Evolutionary conservation across 2,329 filamentous ascomycete species (phyloP).

Genomic region (Sporothrix humicola): DNA sequence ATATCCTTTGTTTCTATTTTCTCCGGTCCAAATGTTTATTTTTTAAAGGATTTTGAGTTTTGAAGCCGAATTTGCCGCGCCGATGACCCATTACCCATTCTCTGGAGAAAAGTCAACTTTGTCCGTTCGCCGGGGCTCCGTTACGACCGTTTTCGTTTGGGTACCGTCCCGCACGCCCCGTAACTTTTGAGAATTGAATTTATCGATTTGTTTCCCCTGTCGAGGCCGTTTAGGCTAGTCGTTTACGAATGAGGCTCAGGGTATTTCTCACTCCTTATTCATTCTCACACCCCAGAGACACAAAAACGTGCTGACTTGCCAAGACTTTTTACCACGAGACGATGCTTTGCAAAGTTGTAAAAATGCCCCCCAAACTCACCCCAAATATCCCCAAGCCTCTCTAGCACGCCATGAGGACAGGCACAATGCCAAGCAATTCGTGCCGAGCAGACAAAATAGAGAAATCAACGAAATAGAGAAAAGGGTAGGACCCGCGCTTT

Average conservation of each 20-base stretch:
- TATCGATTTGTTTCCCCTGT: no score
- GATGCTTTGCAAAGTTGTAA: neutral
- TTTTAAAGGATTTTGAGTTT: neutral
- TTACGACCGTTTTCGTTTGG: no score
- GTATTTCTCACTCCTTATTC: no score
- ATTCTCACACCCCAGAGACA: no score
- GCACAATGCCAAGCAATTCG: conserved; percentile 12
- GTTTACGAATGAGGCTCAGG: no score
- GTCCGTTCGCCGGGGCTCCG: no score
- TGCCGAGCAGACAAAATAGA: neutral
- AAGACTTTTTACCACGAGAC: neutral
- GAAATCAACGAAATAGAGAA: neutral
- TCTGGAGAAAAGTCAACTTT: no score
- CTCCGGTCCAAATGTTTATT: neutral
- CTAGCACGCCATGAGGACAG: conserved; percentile 17
- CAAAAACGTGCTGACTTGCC: neutral
- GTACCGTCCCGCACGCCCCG: no score
- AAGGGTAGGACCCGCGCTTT: neutral
- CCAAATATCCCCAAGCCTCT: neutral
- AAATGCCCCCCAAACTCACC: neutral
- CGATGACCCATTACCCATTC: no score
- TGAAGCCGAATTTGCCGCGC: neutral
- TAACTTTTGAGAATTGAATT: no score
- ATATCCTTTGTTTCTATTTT: neutral
- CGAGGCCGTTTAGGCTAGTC: no score